Conservation (phyloP, 208 protist species). For the Porcisia hertigi region DNA sequence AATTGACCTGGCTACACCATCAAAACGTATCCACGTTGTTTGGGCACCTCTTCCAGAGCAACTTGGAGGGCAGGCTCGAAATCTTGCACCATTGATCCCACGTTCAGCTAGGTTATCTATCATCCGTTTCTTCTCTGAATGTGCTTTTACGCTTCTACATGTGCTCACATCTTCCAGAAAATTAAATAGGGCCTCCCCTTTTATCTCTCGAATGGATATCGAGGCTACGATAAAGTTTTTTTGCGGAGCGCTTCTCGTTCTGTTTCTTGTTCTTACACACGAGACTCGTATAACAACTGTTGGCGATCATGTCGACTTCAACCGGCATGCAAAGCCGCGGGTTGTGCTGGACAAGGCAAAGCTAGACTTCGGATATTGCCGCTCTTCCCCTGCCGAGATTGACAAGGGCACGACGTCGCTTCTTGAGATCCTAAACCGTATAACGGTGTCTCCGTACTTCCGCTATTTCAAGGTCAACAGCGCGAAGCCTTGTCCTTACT, state of each 20-base stretch:
- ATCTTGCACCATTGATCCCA: neutral
- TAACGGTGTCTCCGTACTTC: conserved; percentile 80
- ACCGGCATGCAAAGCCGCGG: neutral
- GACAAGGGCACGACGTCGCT: conserved; percentile 43
- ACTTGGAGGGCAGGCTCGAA: neutral
- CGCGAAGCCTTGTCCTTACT: conserved; percentile 84
- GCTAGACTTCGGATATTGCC: conserved; percentile 65
- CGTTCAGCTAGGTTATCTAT: neutral
- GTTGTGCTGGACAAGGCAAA: conserved; percentile 30
- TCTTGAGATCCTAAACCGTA: conserved; percentile 63
- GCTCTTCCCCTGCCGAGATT: conserved; percentile 52
- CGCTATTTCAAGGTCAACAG: conserved; percentile 90
- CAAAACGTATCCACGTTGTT: neutral
- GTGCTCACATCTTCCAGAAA: neutral
- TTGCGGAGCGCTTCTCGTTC: conserved; percentile 14
- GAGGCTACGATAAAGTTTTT: conserved; percentile 10
- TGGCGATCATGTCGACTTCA: neutral
- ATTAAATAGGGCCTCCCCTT: neutral
- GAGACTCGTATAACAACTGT: neutral
- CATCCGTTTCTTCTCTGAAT: conserved; percentile 1
- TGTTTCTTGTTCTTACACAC: conserved; percentile 19
- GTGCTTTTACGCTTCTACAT: neutral
- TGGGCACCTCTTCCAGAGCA: neutral
- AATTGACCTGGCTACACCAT: neutral
- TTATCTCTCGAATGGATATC: neutral